These are phyloP conservation scores for Talaromyces islandicus DNA, from an alignment of 2,329 filamentous ascomycete species.

Conservation along the genomic window DNA sequence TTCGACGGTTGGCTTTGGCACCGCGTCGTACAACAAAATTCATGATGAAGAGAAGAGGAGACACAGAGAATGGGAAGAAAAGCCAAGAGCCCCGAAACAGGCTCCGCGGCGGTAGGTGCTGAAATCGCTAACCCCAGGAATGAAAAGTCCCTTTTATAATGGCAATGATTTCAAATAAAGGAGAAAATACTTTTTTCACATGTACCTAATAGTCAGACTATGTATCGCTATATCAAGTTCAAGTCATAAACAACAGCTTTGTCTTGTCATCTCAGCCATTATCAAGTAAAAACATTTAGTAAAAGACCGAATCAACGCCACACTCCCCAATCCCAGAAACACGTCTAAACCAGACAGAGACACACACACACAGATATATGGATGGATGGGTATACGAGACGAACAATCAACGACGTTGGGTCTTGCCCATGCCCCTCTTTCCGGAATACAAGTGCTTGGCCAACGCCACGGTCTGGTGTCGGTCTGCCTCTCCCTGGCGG, in stretches of 20 bases:
- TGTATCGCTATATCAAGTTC: neutral
- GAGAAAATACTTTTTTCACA: neutral
- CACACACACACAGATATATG: neutral
- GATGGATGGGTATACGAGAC: neutral
- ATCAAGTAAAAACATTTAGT: neutral
- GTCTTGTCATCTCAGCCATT: neutral
- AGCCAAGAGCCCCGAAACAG: no score
- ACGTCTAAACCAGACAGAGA: neutral
- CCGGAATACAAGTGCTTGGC: slow-evolving; percentile 88
- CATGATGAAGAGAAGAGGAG: no score
- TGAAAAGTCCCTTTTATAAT: no score
- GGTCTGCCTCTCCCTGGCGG: slow-evolving; percentile 91
- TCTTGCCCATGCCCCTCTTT: slow-evolving; percentile 93
- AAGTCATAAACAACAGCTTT: neutral
- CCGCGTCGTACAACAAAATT: no score
- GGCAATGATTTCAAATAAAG: no score
- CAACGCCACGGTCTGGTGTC: slow-evolving; percentile 74
- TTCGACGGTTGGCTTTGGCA: no score
- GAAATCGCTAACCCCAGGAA: no score
- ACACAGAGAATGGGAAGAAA: no score
- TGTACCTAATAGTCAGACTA: neutral
- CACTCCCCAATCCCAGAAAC: neutral
- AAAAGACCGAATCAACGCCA: neutral
- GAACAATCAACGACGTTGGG: slow-evolving; percentile 39
- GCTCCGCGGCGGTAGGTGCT: no score